phyloP scores from a whole-genome alignment of 305 asterid genomes.

The Solanum aculeatissimum region DNA sequence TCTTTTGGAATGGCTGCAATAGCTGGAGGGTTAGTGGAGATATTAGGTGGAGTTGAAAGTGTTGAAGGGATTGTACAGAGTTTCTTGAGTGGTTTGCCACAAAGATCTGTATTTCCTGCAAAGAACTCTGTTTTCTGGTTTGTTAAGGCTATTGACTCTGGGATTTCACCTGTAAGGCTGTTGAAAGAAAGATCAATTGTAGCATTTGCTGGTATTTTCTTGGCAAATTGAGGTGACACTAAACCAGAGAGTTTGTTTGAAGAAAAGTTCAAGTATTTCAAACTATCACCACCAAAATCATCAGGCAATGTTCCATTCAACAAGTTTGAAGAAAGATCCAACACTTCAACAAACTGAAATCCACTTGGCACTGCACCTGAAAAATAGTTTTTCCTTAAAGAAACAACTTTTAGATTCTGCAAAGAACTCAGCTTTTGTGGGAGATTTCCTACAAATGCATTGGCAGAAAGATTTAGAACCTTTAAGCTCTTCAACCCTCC shows the following conservation, averaged over 20 bases:
- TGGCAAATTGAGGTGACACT: slow-evolving; percentile 41
- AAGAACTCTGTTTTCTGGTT: slow-evolving; percentile 57
- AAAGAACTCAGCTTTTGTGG: slow-evolving; percentile 30
- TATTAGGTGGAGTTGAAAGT: slow-evolving; percentile 43
- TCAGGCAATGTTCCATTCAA: slow-evolving; percentile 56
- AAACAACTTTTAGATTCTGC: slow-evolving; percentile 39
- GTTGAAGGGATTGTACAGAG: slow-evolving; percentile 62
- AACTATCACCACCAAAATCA: slow-evolving; percentile 53
- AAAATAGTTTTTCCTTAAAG: slow-evolving; percentile 38
- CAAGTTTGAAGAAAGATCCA: slow-evolving; percentile 64
- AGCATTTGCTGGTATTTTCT: slow-evolving; percentile 41
- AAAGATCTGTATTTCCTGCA: slow-evolving; percentile 58
- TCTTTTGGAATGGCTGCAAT: slow-evolving; percentile 85
- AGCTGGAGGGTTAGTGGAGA: slow-evolving; percentile 47
- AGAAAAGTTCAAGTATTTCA: slow-evolving; percentile 68
- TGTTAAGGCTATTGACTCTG: slow-evolving; percentile 28
- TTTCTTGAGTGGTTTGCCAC: slow-evolving; percentile 70
- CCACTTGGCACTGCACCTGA: slow-evolving; percentile 44
- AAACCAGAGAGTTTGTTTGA: slow-evolving; percentile 58
- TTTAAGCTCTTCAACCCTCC: slow-evolving; percentile 12
- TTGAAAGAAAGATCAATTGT: slow-evolving; percentile 75
- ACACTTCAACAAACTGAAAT: slow-evolving; percentile 22
- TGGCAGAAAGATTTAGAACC: slow-evolving; percentile 50
- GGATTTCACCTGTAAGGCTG: slow-evolving; percentile 65
- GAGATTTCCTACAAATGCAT: slow-evolving; percentile 45